Base-by-base conservation (phyloP, 192 early-diverging fungal genomes). In the Gonapodya prolifera region DNA sequence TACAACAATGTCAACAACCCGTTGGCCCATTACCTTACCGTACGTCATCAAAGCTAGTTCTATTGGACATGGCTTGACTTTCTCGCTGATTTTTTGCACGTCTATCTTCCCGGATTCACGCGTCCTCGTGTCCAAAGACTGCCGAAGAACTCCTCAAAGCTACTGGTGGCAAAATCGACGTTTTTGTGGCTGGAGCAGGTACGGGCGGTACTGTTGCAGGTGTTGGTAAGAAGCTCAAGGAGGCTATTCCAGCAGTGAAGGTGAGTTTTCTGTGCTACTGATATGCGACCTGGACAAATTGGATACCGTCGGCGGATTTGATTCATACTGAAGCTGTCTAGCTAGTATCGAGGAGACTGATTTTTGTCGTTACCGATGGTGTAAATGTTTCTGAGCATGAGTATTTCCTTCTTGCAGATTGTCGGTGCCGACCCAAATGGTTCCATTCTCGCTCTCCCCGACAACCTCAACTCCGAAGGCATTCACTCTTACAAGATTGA, bases 161-260 rank as follows among this genome's bases (percentile, higher is more conserved):
- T 28, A 96, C 95, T 81, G 91, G 89, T 79, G 93, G 94, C 71
- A 90, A 97, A 79, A 82, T 98, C 33, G 98, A 98, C 82, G 95
- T 98, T 94, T 89, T 98, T 77, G 94, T 99, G 18, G 92, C 93
- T 73, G 91, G 92, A 69, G 96, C 95, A 31, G 94, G 98, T 81
- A 99, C 98, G 18, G 98, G 98, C 73, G 98, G 98, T 80, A 99
- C 98, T 30, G 94, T 99, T 81, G 91, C 94, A 8, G 96, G 98
- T 69, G 89, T 94, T 80, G 97, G 94, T 32, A 92, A 91, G 82
- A 95, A 93, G 83, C 87, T 99, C 79, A 99, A 99, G 91, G 96
- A 98, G 85, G 90, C 86, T 45, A 92, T 91, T 83, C 97, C 96
- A 61, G 84, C 88, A 73, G 85, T 91, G 81, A 89, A 90, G 80